Evolutionary conservation across 164 flowering plant species (phyloP), one percentile per base, ranked within the genome.

Genomic region (Amborella trichopoda): DNA sequence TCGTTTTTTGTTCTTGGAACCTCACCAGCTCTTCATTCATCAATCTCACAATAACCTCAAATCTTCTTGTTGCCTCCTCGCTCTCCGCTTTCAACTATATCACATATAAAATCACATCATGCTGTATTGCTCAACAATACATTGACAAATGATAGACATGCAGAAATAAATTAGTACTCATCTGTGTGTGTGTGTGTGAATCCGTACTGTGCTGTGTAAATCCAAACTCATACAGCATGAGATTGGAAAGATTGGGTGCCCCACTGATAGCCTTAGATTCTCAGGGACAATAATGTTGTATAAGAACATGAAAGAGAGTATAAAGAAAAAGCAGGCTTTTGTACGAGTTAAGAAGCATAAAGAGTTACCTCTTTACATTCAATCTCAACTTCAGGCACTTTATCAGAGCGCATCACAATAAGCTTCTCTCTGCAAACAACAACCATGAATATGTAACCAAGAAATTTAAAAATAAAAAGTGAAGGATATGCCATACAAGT

Each of bases 391-490:
- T 42, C 46, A 20, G 46, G 25, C 9, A 26, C 23, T 26, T 19
- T 42, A 3, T 42, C 46, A 22, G 46, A 19, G 13, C 46, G 48
- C 52, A 14, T 47, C 60, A 27, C 64, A 76, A 80, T 80, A 46
- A 82, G 81, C 53, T 76, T 91, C 68, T 91, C 91, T 26, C 99
- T 91, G 77, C 42, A 17, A 48, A 20, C 19, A 27, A 37, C 38
- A 28, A 52, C 8, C 18, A 40, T 23, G 46, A 52, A 24, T 10
- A 3, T 42, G 23, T 12, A 19, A 19, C 1, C 25, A 42, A 21
- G 6, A 30, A 22, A 19, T 42, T 6, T 14, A 21, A 6, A 2
- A 18, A 42, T 6, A 19, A 14, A 19, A 19, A 42, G 23, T 19
- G 23, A 19, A 42, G 21, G 11, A 42, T 20, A 6, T 13, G 9